A percentile compares a stretch with the other conserved stretches of the same genome.
phyloP scores from a whole-genome alignment of 208 protist species.

The Leishmania martiniquensis region DNA sequence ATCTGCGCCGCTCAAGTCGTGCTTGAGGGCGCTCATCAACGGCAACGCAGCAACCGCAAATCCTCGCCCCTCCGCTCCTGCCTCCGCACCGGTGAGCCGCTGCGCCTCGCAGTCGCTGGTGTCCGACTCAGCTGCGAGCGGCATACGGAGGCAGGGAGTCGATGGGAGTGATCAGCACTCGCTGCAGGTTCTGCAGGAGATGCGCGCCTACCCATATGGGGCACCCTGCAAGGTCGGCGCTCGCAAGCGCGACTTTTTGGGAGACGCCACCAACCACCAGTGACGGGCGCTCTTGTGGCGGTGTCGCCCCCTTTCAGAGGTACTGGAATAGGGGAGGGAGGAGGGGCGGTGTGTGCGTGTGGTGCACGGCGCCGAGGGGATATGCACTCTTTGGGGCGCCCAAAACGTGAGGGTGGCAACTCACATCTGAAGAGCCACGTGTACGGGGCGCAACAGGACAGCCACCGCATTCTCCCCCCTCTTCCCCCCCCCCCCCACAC shows the following conservation, averaged over 20 bases:
- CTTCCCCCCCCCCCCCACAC: too few relatives aligned
- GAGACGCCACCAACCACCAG: conserved; percentile 64
- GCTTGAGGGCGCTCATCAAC: conserved; percentile 37
- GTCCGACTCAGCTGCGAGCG: conserved; percentile 15
- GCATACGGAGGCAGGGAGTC: conserved; percentile 4
- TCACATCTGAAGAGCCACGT: not conserved
- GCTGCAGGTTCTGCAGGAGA: conserved; percentile 38
- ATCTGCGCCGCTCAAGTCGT: conserved; percentile 48
- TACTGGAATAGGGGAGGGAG: not conserved
- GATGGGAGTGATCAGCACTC: conserved; percentile 11
- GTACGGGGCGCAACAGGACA: not conserved
- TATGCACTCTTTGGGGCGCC: not conserved
- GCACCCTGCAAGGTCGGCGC: conserved; percentile 37
- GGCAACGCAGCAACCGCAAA: not conserved
- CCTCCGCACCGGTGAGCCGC: conserved; percentile 58
- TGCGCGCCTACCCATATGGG: conserved; percentile 67
- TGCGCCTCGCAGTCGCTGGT: conserved; percentile 57
- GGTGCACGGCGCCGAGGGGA: not conserved
- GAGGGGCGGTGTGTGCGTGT: not conserved
- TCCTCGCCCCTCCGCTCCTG: conserved; percentile 6
- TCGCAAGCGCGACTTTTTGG: conserved; percentile 72
- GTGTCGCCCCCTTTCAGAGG: not conserved
- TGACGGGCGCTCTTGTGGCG: not conserved
- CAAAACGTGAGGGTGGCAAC: not conserved
- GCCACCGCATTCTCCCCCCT: not conserved